phyloP scores from a whole-genome alignment of 495 filamentous ascomycete species.

The Xylaria palmicola region DNA sequence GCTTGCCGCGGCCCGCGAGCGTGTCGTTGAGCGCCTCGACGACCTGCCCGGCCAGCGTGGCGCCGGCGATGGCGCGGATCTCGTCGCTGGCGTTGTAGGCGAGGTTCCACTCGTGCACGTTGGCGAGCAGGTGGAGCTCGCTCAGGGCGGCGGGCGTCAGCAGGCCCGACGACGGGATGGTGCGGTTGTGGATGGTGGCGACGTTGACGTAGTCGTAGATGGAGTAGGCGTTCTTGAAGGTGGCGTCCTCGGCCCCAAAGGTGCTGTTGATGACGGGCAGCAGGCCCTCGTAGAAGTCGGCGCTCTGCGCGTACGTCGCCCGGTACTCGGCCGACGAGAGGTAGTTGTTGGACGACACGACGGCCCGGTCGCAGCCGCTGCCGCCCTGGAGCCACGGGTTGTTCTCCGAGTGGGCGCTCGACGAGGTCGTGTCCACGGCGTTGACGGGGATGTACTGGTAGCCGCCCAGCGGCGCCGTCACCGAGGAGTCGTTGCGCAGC shows the following conservation, averaged over 20 bases:
- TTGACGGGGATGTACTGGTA: conserved; percentile 72
- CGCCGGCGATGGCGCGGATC: conserved; percentile 52
- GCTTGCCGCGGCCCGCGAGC: conserved; percentile 49
- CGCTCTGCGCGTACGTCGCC: conserved; percentile 48
- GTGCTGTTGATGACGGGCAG: conserved; percentile 60
- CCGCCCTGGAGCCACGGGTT: conserved; percentile 61
- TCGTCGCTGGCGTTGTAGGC: conserved; percentile 49
- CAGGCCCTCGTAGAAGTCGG: conserved; percentile 63
- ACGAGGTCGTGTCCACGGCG: conserved; percentile 49
- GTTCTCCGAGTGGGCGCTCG: conserved; percentile 55
- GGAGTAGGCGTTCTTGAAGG: conserved; percentile 70
- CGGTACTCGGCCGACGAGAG: conserved; percentile 62
- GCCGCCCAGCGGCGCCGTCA: conserved; percentile 61
- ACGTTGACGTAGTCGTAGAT: conserved; percentile 79
- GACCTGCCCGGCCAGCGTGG: conserved; percentile 64
- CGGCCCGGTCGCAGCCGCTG: conserved; percentile 58
- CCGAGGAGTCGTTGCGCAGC: conserved; percentile 60
- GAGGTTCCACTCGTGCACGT: conserved; percentile 65
- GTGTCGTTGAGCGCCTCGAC: conserved; percentile 61
- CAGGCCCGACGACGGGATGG: conserved; percentile 48
- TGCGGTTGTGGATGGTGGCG: conserved; percentile 66
- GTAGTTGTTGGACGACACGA: conserved; percentile 69
- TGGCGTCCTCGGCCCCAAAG: conserved; percentile 52
- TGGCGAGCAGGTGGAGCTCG: conserved; percentile 63
- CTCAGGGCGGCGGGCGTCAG: conserved; percentile 51